Evolutionary conservation across 441 rosid genomes (phyloP).

Genomic region (Flueggea neowawraea): DNA sequence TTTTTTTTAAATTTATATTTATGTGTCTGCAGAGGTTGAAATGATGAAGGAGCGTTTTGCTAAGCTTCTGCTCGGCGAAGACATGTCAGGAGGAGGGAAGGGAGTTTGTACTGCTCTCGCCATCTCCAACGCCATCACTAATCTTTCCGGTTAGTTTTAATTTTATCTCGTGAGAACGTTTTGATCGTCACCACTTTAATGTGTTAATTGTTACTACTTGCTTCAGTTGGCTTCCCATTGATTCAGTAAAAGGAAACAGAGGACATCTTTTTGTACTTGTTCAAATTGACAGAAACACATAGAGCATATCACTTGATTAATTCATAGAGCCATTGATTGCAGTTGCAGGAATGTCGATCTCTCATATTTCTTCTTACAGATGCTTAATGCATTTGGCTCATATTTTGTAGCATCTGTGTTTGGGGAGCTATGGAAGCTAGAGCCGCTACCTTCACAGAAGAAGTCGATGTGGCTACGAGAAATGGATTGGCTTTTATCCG

Average conservation of each 20-base stretch:
- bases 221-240: not conserved
- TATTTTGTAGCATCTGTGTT: conserved; percentile 71
- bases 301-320: no score
- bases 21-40: conserved; percentile 48
- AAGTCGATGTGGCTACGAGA: conserved; percentile 90
- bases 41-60: conserved; percentile 95
- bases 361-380: no score
- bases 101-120: conserved; percentile 93
- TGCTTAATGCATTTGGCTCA: not conserved
- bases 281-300: no score
- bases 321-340: no score
- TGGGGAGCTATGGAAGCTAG: conserved; percentile 91
- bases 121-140: conserved; percentile 88
- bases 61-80: conserved; percentile 89
- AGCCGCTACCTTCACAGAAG: conserved; percentile 72
- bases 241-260: no score
- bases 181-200: not conserved
- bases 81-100: conserved; percentile 95
- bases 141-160: conserved; percentile 60
- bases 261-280: no score
- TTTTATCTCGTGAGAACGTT: not conserved
- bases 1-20: not conserved
- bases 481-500: conserved; percentile 85
- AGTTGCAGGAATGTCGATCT: no score
- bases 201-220: not conserved